Percentiles rank a stretch among this genome's conserved stretches.
These are phyloP conservation scores for Morella rubra DNA, from an alignment of 306 rosid genomes.

Conservation along the genomic window DNA sequence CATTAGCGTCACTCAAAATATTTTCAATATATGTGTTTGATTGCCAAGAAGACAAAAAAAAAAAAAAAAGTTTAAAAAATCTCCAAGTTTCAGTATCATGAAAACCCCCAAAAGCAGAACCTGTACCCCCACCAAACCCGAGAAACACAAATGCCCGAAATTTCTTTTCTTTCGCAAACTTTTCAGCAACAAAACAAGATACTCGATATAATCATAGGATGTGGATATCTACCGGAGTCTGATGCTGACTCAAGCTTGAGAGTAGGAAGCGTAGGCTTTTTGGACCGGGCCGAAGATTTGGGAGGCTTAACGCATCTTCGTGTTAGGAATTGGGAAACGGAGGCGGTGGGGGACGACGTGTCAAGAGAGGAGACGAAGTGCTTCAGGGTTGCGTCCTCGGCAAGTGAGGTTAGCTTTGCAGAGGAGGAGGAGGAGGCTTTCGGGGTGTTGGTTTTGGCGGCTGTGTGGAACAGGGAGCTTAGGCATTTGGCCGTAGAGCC, in stretches of 20 bases:
- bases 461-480: slow-evolving; percentile 29
- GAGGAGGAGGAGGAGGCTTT: too few species aligned
- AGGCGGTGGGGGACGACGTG: slow-evolving; percentile 13
- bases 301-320: slow-evolving; percentile 7
- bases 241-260: slow-evolving; percentile 35
- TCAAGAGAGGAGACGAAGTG: slow-evolving; percentile 25
- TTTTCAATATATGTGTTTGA: too few species aligned
- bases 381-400: slow-evolving; percentile 27
- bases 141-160: not conserved
- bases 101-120: too few species aligned
- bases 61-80: too few species aligned
- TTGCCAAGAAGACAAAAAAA: too few species aligned
- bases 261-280: slow-evolving; percentile 28
- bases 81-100: too few species aligned
- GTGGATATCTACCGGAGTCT: slow-evolving; percentile 43
- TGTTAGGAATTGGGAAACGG: slow-evolving; percentile 17
- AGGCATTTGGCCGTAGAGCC: slow-evolving; percentile 39
- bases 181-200: slow-evolving; percentile 25
- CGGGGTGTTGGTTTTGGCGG: slow-evolving; percentile 23
- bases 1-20: too few species aligned
- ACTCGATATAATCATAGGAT: not conserved
- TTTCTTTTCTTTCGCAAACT: not conserved
- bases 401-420: slow-evolving; percentile 1
- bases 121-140: too few species aligned
- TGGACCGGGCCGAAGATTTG: not conserved